A percentile compares a stretch with the other conserved stretches of the same genome.
These are phyloP conservation scores for Copromyces sp. DNA, from an alignment of 495 filamentous ascomycete species.

Conservation along the genomic window DNA sequence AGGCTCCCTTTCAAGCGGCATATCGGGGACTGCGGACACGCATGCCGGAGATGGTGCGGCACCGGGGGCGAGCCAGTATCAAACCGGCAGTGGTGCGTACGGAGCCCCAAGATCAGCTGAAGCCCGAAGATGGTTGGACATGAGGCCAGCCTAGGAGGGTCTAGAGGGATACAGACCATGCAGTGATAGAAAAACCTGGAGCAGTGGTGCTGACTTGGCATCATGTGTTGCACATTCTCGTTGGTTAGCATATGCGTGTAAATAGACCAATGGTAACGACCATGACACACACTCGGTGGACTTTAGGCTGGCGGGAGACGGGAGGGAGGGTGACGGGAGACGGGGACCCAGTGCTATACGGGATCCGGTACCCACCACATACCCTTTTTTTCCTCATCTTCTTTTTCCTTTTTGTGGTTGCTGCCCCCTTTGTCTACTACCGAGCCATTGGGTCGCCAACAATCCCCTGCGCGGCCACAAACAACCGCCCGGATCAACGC, in stretches of 20 bases:
- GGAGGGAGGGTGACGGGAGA: background rate
- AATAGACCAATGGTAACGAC: background rate
- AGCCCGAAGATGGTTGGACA: background rate
- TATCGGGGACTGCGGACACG: background rate
- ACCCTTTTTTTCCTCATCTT: background rate
- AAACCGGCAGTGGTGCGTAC: background rate
- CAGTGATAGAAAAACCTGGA: background rate
- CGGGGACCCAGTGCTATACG: background rate
- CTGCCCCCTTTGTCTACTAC: background rate
- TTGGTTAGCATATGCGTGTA: background rate
- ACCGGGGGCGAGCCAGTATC: background rate
- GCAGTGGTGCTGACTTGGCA: background rate
- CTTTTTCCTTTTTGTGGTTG: background rate
- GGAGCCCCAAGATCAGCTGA: background rate
- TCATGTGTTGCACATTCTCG: background rate
- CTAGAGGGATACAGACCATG: background rate
- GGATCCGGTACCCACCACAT: background rate
- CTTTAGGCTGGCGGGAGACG: background rate
- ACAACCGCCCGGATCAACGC: background rate
- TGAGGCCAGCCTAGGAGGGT: background rate
- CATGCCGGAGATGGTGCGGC: background rate
- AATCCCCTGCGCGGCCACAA: background rate
- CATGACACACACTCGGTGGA: background rate
- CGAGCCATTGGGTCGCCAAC: background rate
- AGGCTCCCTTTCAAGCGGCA: background rate